Percentiles rank a stretch among this genome's conserved stretches.
Conservation (phyloP, 129 eudicot genomes). For the Rutidosis leptorrhynchoides region DNA sequence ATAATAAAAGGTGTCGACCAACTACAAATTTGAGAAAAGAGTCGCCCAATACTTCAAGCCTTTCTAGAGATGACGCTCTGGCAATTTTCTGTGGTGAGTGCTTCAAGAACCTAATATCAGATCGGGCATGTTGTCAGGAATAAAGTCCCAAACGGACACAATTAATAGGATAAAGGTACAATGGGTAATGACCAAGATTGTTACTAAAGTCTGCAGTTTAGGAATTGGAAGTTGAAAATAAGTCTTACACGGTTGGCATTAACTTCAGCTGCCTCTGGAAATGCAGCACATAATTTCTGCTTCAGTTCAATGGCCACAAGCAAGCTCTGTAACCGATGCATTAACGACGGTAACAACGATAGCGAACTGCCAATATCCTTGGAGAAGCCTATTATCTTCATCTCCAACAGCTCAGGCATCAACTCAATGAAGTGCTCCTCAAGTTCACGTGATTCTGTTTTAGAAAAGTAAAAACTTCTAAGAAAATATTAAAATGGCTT, state of each 20-base stretch:
- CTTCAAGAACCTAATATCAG: constrained; percentile 97
- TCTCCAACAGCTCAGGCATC: constrained; percentile 83
- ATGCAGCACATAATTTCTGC: constrained; percentile 55
- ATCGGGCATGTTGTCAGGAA: too few species aligned
- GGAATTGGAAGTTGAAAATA: too few species aligned
- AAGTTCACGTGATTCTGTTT: constrained; percentile 72
- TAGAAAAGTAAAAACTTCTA: too few species aligned
- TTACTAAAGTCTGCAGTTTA: too few species aligned
- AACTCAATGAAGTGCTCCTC: constrained; percentile 93
- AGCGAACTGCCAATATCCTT: constrained; percentile 90
- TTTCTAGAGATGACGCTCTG: constrained; percentile 87
- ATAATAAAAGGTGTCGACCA: constrained; percentile 74
- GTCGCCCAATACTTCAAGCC: constrained; percentile 98
- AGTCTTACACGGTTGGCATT: constrained; percentile 61
- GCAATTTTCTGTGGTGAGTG: constrained; percentile 92
- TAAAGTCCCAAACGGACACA: too few species aligned
- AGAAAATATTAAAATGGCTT: too few species aligned
- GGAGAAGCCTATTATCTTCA: constrained; percentile 86
- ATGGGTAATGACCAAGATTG: too few species aligned
- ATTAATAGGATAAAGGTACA: too few species aligned
- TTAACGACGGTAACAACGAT: constrained; percentile 82
- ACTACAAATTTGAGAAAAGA: constrained; percentile 95
- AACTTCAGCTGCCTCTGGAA: constrained; percentile 71
- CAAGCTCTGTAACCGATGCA: constrained; percentile 79
- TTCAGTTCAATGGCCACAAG: constrained; percentile 90